A percentile compares a stretch with the other conserved stretches of the same genome.
Evolutionary conservation across 2,329 filamentous ascomycete species (phyloP).

Genomic region (Fusarium sublunatum): DNA sequence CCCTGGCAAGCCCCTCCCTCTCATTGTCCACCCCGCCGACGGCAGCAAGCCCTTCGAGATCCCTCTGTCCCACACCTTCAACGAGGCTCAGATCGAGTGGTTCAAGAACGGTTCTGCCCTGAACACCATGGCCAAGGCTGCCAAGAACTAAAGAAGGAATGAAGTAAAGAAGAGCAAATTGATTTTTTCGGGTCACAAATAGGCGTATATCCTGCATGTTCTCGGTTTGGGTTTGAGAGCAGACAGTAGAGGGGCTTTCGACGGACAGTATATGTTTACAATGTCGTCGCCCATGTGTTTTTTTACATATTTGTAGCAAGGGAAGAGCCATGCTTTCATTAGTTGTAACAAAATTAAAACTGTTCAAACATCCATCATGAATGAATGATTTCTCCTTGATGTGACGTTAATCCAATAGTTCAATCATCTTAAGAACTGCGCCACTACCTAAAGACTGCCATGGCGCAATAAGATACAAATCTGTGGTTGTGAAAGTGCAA

Average conservation of each 20-base stretch:
- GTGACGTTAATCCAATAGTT: background rate
- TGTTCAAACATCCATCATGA: constrained; percentile 29
- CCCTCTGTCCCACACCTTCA: constrained; percentile 94
- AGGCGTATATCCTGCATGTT: constrained; percentile 47
- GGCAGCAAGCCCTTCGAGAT: constrained; percentile 80
- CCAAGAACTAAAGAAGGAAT: constrained; percentile 49
- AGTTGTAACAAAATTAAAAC: constrained; percentile 46
- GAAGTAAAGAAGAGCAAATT: constrained; percentile 35
- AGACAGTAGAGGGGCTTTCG: constrained; percentile 42
- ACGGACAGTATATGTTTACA: constrained; percentile 31
- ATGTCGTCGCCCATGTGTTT: constrained; percentile 36
- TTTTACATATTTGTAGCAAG: constrained; percentile 42
- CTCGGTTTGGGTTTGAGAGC: constrained; percentile 42
- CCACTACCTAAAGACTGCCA: too few relatives aligned
- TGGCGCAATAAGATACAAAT: too few relatives aligned
- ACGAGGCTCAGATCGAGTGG: constrained; percentile 97
- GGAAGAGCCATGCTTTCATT: constrained; percentile 46
- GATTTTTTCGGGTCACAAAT: constrained; percentile 40
- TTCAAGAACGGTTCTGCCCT: constrained; percentile 98
- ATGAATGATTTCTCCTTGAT: too few relatives aligned
- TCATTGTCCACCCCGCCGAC: constrained; percentile 91
- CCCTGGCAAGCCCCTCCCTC: constrained; percentile 91
- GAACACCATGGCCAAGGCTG: constrained; percentile 95
- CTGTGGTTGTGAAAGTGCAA: too few relatives aligned
- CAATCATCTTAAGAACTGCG: too few relatives aligned